Evolutionary conservation across 495 filamentous ascomycete genomes (phyloP).

Genomic region (Penicillium macrosclerotiorum): DNA sequence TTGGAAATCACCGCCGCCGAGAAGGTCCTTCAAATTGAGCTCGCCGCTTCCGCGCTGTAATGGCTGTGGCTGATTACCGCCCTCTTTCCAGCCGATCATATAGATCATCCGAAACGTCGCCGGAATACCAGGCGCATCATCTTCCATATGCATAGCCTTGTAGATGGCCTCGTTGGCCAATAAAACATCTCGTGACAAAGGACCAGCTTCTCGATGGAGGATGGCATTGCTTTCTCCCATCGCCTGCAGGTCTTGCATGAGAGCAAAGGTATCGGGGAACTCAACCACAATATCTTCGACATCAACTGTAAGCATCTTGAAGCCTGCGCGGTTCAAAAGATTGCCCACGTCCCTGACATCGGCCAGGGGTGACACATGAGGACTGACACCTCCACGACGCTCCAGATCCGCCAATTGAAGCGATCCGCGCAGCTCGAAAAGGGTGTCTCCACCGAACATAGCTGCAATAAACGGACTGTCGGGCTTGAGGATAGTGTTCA

Average conservation of each 20-base stretch:
- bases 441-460: conserved; percentile 92
- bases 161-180: conserved; percentile 90
- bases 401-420: conserved; percentile 92
- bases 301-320: conserved; percentile 94
- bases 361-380: conserved; percentile 83
- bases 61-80: conserved; percentile 71
- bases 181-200: conserved; percentile 77
- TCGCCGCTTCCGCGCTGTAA: conserved; percentile 79
- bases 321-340: conserved; percentile 80
- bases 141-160: conserved; percentile 70
- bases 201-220: conserved; percentile 70
- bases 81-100: conserved; percentile 98
- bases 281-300: conserved; percentile 96
- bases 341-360: conserved; percentile 92
- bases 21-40: conserved; percentile 76
- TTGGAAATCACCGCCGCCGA: conserved; percentile 59
- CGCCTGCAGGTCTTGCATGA: conserved; percentile 90
- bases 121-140: conserved; percentile 67
- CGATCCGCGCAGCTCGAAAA: conserved; percentile 92
- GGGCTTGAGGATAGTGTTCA: conserved; percentile 81
- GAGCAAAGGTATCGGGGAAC: conserved; percentile 85
- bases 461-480: conserved; percentile 91
- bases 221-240: conserved; percentile 94
- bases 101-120: conserved; percentile 92
- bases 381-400: conserved; percentile 79